Evolutionary conservation across 768 basidiomycete species (phyloP), one percentile per base, ranked within the genome.

Genomic region (Kwoniella sp.): DNA sequence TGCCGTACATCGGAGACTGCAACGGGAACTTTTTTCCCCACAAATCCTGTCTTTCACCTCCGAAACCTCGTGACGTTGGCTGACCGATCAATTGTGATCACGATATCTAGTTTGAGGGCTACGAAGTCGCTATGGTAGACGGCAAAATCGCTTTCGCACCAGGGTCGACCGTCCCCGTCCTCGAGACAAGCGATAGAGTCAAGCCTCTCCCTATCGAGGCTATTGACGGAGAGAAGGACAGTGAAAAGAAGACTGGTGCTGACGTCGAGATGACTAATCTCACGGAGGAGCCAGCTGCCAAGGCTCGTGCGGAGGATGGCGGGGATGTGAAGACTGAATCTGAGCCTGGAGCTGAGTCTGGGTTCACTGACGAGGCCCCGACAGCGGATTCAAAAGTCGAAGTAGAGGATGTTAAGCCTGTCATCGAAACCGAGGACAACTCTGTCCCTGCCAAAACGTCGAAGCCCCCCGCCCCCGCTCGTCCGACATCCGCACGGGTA

Each of bases 41-140:
- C n/a, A n/a, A n/a, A n/a, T n/a, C n/a, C n/a, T n/a, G n/a, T 83
- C 17, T 33, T 33, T 33, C 33, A 33, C 33, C 37, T 21, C 36
- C 26, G 7, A 6, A 24, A 44, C n/a, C 27, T 27, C 10, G 2
- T 5, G 37, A 17, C 22, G 2, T 40, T 13, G 2, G 25, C 33
- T n/a, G 48, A 49, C 24, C 8, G 3, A 19, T 33, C 7, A 5
- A 13, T 33, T 17, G 3, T 21, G 2, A 24, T 59, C 26, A 5
- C 13, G 25, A 30, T 49, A 15, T 30, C 72, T 33, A 97, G 93
- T 97, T 96, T 76, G 96, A 98, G 74, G 95, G 97, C 78, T 98
- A 93, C 72, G 93, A 98, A 80, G 90, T 99, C 49, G 92, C 91
- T 19, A 94, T 88, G 78, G 87, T 99, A 48, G 87, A 88, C 22